These are phyloP conservation scores for Bonia amplexicaulis DNA, from an alignment of 176 grass and related monocot genomes.

Conservation along the genomic window DNA sequence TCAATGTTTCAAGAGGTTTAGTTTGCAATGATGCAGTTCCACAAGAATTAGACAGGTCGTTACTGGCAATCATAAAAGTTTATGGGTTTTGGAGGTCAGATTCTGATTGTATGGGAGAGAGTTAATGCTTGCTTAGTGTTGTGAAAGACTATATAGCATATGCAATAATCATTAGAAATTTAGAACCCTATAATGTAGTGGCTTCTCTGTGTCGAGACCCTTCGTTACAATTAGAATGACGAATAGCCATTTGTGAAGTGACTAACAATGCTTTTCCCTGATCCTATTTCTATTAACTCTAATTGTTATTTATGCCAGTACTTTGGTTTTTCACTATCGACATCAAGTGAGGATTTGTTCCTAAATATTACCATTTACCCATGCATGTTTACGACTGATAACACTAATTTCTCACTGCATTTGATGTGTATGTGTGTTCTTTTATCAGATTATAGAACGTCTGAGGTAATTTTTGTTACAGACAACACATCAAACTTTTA, in stretches of 20 bases:
- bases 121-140: neutral
- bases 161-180: neutral
- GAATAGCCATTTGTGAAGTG: neutral
- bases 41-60: neutral
- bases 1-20: neutral
- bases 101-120: neutral
- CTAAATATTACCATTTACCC: neutral
- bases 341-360: neutral
- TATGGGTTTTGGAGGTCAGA: neutral
- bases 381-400: neutral
- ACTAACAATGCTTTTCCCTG: neutral
- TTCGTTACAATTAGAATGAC: neutral
- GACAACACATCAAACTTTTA: neutral
- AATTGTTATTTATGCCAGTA: neutral
- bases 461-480: neutral
- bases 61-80: neutral
- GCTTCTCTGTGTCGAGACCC: neutral
- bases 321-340: neutral
- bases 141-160: neutral
- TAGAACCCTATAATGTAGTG: neutral
- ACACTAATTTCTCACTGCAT: neutral
- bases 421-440: neutral
- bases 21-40: neutral
- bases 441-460: neutral
- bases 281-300: neutral